phyloP scores from a whole-genome alignment of 306 rosid genomes.

The Acmispon strigosus region DNA sequence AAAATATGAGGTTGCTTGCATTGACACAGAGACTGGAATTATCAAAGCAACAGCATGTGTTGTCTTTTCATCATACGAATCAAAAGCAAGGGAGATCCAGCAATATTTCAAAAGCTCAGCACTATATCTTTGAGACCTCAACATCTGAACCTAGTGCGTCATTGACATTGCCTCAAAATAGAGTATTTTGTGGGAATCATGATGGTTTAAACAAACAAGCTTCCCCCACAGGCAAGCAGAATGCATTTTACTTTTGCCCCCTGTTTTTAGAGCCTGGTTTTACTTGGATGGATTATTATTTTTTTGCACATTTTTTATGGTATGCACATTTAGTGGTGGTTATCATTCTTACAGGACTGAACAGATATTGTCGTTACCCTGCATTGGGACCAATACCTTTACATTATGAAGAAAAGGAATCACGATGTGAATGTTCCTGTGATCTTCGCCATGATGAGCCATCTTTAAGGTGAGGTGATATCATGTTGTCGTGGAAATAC shows the following conservation, averaged over 20 bases:
- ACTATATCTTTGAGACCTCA: slow-evolving; percentile 21
- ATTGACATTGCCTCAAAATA: slow-evolving; percentile 18
- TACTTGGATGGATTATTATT: background rate
- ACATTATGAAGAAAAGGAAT: slow-evolving; percentile 25
- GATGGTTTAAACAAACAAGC: slow-evolving; percentile 28
- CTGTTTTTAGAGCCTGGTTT: slow-evolving; percentile 4
- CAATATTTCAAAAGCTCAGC: slow-evolving; percentile 24
- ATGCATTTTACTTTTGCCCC: background rate
- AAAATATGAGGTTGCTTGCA: slow-evolving; percentile 42
- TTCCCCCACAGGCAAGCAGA: slow-evolving; percentile 28
- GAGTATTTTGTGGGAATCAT: slow-evolving; percentile 17
- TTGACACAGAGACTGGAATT: slow-evolving; percentile 38
- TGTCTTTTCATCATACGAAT: slow-evolving; percentile 24
- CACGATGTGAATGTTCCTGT: slow-evolving; percentile 24
- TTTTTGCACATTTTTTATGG: background rate
- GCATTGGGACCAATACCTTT: slow-evolving; percentile 19
- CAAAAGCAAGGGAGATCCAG: slow-evolving; percentile 29
- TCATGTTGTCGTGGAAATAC: background rate
- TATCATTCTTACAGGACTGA: slow-evolving; percentile 34
- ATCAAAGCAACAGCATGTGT: slow-evolving; percentile 35
- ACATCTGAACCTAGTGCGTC: slow-evolving; percentile 31
- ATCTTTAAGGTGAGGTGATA: slow-evolving; percentile 45
- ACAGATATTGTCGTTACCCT: slow-evolving; percentile 25
- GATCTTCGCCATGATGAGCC: slow-evolving; percentile 32
- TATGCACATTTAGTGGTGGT: slow-evolving; percentile 10